Conservation (phyloP, 306 rosid species). For the Dryas octopetala region DNA sequence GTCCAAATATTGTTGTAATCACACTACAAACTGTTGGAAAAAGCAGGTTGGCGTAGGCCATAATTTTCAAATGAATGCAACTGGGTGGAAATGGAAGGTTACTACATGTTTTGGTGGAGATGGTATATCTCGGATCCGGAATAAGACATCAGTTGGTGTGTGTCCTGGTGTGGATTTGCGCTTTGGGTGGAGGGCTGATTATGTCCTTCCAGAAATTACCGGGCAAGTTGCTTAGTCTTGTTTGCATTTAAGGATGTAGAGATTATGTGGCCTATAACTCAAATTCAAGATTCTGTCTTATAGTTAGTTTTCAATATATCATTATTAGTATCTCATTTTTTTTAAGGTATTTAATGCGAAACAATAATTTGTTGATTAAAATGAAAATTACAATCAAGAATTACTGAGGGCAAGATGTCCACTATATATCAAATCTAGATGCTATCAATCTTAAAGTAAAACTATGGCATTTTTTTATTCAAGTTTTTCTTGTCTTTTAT, state of each 20-base stretch:
- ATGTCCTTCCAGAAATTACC: conserved; percentile 83
- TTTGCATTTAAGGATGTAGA: conserved; percentile 14
- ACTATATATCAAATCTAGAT: not conserved
- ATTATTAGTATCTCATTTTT: not conserved
- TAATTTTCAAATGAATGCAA: conserved; percentile 78
- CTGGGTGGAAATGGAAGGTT: conserved; percentile 98
- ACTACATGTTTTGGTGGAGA: conserved; percentile 95
- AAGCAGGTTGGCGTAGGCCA: conserved; percentile 86
- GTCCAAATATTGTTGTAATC: not conserved
- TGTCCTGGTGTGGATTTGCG: conserved; percentile 84
- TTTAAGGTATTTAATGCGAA: not conserved
- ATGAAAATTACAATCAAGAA: not conserved
- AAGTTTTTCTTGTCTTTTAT: not conserved
- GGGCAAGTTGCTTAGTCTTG: conserved; percentile 58
- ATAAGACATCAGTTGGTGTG: conserved; percentile 72
- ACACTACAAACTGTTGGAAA: conserved; percentile 23
- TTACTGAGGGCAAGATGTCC: not conserved
- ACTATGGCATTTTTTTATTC: not conserved
- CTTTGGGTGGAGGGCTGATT: conserved; percentile 95
- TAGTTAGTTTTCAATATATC: not conserved
- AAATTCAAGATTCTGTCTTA: conserved; percentile 2
- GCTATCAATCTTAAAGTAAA: not conserved
- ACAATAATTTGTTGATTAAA: not conserved
- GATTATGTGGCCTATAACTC: not conserved
- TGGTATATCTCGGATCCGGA: conserved; percentile 76